Percentiles rank a stretch among this genome's conserved stretches.
phyloP scores from a whole-genome alignment of 805 yeast species.

The Sugiyamaella chiloensis region DNA sequence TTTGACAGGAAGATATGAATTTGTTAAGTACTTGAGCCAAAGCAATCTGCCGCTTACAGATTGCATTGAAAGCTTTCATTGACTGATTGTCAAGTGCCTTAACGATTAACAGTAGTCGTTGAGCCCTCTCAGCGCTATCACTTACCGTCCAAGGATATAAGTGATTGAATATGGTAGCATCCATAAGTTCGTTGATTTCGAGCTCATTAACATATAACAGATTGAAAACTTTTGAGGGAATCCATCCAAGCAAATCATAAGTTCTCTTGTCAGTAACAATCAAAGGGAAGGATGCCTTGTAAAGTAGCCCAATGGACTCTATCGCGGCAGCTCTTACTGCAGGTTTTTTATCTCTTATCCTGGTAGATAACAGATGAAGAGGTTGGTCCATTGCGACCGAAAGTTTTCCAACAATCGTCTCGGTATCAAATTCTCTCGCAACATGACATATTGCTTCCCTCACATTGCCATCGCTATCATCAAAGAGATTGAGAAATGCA shows the following conservation, averaged over 20 bases:
- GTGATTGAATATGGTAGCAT: constrained; percentile 54
- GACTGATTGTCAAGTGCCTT: constrained; percentile 54
- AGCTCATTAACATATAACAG: constrained; percentile 72
- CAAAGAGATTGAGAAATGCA: constrained; percentile 60
- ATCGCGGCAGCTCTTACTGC: constrained; percentile 63
- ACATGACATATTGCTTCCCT: constrained; percentile 58
- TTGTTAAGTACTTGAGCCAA: constrained; percentile 46
- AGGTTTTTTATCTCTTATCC: constrained; percentile 67
- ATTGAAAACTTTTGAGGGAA: constrained; percentile 65
- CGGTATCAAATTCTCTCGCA: constrained; percentile 42
- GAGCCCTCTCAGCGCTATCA: constrained; percentile 43
- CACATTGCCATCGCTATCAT: constrained; percentile 74
- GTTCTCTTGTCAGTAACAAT: constrained; percentile 28
- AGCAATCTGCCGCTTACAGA: constrained; percentile 56
- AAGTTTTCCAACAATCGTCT: constrained; percentile 46
- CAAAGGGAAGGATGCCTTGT: constrained; percentile 43
- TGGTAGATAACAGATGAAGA: constrained; percentile 52
- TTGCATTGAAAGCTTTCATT: constrained; percentile 61
- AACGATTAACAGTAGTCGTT: constrained; percentile 50
- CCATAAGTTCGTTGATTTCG: constrained; percentile 63
- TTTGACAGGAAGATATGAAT: constrained; percentile 9
- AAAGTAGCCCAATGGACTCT: constrained; percentile 51
- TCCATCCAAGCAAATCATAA: constrained; percentile 39
- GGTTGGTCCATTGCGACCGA: constrained; percentile 34
- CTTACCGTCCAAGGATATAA: constrained; percentile 51